phyloP scores from a whole-genome alignment of 495 filamentous ascomycete genomes.

The Trichoderma gamsii region DNA sequence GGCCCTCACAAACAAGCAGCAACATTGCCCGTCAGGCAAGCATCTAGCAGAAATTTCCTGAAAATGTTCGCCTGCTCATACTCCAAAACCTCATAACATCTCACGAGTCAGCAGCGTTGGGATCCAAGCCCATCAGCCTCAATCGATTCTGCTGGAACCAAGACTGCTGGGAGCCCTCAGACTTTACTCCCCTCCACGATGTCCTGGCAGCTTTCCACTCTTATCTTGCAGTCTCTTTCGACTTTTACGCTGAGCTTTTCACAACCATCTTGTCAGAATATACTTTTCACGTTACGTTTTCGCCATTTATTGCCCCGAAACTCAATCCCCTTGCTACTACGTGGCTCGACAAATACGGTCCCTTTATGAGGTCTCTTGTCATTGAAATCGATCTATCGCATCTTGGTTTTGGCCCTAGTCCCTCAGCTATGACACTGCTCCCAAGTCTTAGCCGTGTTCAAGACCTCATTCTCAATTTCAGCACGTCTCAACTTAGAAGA shows the following conservation, averaged over 20 bases:
- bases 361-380: conserved; percentile 26
- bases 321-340: conserved; percentile 19
- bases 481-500: conserved; percentile 16
- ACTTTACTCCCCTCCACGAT: conserved; percentile 24
- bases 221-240: conserved; percentile 23
- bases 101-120: not conserved
- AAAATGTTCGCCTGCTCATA: not conserved
- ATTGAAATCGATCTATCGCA: conserved; percentile 29
- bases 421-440: conserved; percentile 10
- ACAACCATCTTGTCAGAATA: conserved; percentile 24
- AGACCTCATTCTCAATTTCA: conserved; percentile 21
- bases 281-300: conserved; percentile 28
- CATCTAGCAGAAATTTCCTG: not conserved
- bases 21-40: not conserved
- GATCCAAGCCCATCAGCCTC: conserved; percentile 9
- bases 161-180: conserved; percentile 20
- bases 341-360: conserved; percentile 23
- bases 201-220: conserved; percentile 17
- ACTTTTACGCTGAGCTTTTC: conserved; percentile 24
- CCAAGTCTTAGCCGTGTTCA: conserved; percentile 14
- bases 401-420: conserved; percentile 21
- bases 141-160: conserved; percentile 13
- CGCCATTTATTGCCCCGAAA: conserved; percentile 20
- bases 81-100: not conserved
- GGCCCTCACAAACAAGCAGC: not conserved